These are phyloP conservation scores for Chalaropsis ovoidea DNA, from an alignment of 2,329 filamentous ascomycete genomes.

Conservation along the genomic window DNA sequence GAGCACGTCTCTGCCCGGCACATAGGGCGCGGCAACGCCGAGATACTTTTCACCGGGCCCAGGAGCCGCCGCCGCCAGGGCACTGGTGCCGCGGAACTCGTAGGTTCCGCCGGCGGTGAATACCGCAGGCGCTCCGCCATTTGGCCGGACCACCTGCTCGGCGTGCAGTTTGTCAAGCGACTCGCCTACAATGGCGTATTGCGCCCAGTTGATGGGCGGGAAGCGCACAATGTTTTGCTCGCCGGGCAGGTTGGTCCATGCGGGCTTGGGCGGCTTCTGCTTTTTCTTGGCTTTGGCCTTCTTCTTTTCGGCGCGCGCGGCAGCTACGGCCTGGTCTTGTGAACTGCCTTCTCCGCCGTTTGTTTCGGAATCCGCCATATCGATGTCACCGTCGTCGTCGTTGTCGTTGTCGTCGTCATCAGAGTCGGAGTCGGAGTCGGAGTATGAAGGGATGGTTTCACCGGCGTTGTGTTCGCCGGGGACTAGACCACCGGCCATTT, in stretches of 20 bases:
- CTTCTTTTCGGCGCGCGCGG: conserved; percentile 22
- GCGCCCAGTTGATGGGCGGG: conserved; percentile 87
- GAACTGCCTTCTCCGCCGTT: conserved; percentile 28
- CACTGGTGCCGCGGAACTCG: conserved; percentile 38
- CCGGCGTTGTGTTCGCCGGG: conserved; percentile 19
- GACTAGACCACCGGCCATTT: conserved; percentile 33
- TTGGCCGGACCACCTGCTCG: conserved; percentile 61
- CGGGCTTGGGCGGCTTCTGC: conserved; percentile 28
- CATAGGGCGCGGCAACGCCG: conserved; percentile 49
- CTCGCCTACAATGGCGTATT: conserved; percentile 73
- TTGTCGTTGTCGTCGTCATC: conserved; percentile 29
- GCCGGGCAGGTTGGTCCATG: conserved; percentile 58
- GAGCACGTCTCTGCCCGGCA: conserved; percentile 43
- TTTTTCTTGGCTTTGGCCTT: conserved; percentile 26
- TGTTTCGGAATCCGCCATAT: conserved; percentile 10
- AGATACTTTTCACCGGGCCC: conserved; percentile 35
- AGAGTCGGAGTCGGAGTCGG: conserved; percentile 30
- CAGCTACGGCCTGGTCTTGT: background rate
- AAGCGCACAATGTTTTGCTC: conserved; percentile 76
- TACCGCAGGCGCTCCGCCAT: conserved; percentile 43
- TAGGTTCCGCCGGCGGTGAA: conserved; percentile 39
- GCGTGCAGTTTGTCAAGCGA: conserved; percentile 74
- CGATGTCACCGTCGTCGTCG: conserved; percentile 30
- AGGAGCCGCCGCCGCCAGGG: background rate
- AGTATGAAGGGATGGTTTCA: conserved; percentile 23